phyloP scores from a whole-genome alignment of 805 yeast species.

The Starmera amethionina region DNA sequence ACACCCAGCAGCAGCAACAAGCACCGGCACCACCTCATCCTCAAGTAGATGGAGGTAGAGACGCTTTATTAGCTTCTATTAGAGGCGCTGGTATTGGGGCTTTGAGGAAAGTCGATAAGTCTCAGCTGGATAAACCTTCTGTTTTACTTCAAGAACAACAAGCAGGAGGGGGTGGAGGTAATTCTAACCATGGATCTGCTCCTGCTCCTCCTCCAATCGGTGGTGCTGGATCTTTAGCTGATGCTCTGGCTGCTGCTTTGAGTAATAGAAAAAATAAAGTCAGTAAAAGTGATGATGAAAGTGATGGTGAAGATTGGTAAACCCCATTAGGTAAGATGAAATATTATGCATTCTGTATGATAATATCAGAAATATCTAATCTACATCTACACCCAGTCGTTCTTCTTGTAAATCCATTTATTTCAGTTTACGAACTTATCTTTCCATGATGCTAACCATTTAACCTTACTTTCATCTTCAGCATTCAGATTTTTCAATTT shows the following conservation, averaged over 20 bases:
- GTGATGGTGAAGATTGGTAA: constrained; percentile 69
- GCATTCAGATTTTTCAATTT: constrained; percentile 35
- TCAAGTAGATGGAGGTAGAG: constrained; percentile 50
- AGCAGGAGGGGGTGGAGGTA: constrained; percentile 44
- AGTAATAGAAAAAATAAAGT: constrained; percentile 77
- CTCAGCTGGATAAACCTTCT: constrained; percentile 73
- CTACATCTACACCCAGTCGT: too few species aligned
- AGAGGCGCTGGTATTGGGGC: constrained; percentile 63
- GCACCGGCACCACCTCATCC: constrained; percentile 19
- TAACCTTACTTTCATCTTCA: constrained; percentile 37
- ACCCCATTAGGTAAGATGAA: background rate
- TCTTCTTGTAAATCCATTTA: background rate
- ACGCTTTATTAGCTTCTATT: constrained; percentile 80
- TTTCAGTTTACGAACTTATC: constrained; percentile 23
- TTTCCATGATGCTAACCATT: constrained; percentile 50
- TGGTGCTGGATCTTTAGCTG: constrained; percentile 64
- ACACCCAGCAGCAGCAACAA: constrained; percentile 14
- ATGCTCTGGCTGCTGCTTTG: constrained; percentile 82
- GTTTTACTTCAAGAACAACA: constrained; percentile 57
- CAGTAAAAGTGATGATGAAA: constrained; percentile 73
- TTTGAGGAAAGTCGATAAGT: constrained; percentile 70
- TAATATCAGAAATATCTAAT: background rate
- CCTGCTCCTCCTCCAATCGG: constrained; percentile 33
- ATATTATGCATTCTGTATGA: background rate
- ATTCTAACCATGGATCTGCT: constrained; percentile 21